Evolutionary conservation across 495 filamentous ascomycete species (phyloP).

Genomic region (Aspergillus panamensis): DNA sequence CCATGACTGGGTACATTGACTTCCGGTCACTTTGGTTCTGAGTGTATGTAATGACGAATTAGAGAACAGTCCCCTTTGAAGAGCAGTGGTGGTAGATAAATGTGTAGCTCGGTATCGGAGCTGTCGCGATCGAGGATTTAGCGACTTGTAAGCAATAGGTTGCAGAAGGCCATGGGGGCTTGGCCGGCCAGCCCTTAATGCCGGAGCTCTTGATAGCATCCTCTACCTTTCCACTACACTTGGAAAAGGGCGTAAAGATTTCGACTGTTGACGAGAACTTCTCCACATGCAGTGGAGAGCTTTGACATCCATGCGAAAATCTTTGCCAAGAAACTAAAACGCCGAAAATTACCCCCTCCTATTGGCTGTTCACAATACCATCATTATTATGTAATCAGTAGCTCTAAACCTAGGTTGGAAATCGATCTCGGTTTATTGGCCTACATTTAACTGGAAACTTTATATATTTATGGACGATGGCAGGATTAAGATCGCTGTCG

Average conservation of each 20-base stretch:
- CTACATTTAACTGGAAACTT: not conserved
- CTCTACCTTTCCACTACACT: constrained; percentile 17
- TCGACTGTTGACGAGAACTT: not conserved
- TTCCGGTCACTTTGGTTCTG: not conserved
- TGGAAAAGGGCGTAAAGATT: constrained; percentile 9
- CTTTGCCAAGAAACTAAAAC: constrained; percentile 4
- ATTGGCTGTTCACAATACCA: constrained; percentile 28
- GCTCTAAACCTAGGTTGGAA: not conserved
- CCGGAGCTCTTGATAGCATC: constrained; percentile 38
- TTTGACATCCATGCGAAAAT: not conserved
- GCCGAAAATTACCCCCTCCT: constrained; percentile 27
- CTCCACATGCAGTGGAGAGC: no score
- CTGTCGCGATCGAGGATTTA: constrained; percentile 26
- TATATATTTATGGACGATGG: constrained; percentile 18
- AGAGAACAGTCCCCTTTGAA: not conserved
- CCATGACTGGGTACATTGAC: constrained; percentile 5
- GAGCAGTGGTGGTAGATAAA: constrained; percentile 18
- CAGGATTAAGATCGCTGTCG: constrained; percentile 28
- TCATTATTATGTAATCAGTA: constrained; percentile 19
- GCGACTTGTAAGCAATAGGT: constrained; percentile 15
- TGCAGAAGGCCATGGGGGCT: constrained; percentile 30
- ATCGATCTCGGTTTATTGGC: not conserved
- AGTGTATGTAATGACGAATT: constrained; percentile 2
- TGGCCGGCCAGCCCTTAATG: constrained; percentile 29
- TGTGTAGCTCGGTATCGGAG: constrained; percentile 28